phyloP scores from a whole-genome alignment of 169 alveolate species.

The Ichthyophthirius multifiliis region DNA sequence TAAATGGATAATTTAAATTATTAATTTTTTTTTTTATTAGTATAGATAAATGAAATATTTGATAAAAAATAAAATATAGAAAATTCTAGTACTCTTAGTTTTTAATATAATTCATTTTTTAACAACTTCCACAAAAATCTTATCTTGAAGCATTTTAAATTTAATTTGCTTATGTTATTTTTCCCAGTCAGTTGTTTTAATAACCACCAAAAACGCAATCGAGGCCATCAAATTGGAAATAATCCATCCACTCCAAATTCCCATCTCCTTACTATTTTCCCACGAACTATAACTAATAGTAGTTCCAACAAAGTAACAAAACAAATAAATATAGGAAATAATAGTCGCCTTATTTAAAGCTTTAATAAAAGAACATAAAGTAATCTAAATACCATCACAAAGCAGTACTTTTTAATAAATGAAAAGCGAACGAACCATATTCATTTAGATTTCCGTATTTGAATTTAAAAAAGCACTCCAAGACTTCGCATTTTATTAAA shows the following conservation, averaged over 20 bases:
- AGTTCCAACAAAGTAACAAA: background rate
- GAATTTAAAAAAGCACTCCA: background rate
- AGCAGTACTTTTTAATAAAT: background rate
- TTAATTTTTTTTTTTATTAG: too few species aligned
- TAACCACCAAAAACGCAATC: background rate
- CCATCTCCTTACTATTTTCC: background rate
- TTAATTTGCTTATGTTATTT: background rate
- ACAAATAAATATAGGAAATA: background rate
- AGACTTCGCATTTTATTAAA: background rate
- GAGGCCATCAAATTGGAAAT: background rate
- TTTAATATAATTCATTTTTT: too few species aligned
- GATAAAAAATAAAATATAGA: too few species aligned
- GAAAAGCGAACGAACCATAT: background rate
- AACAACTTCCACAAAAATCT: too few species aligned
- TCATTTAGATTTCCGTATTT: background rate
- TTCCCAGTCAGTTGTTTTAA: background rate
- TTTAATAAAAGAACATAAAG: background rate
- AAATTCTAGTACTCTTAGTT: too few species aligned
- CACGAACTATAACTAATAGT: background rate
- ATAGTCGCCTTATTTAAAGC: background rate
- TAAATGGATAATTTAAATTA: too few species aligned
- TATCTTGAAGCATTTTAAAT: too few species aligned
- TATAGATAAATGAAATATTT: too few species aligned
- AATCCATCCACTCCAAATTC: background rate
- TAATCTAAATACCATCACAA: background rate